phyloP scores from a whole-genome alignment of 164 flowering plant genomes.

The Macadamia integrifolia region DNA sequence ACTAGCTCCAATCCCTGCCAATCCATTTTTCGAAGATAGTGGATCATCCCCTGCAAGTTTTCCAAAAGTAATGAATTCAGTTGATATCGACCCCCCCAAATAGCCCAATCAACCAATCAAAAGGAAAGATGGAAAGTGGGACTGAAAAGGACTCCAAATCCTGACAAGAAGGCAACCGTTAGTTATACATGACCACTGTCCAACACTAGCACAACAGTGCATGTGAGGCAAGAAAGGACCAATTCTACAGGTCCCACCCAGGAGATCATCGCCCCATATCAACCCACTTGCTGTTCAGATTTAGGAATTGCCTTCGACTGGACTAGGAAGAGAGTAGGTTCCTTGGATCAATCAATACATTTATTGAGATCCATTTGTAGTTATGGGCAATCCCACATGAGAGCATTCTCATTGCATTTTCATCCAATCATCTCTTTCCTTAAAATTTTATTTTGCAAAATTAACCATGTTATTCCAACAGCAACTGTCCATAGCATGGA shows the following conservation, averaged over 20 bases:
- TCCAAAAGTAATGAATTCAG: neutral
- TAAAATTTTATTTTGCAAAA: too few species aligned
- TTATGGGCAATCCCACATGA: too few species aligned
- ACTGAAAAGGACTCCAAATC: neutral
- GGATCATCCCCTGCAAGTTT: slow-evolving; percentile 36
- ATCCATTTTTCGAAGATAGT: slow-evolving; percentile 22
- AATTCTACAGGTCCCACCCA: too few species aligned
- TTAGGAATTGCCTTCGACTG: too few species aligned
- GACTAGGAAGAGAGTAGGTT: too few species aligned
- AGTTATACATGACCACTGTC: neutral
- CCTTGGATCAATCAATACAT: too few species aligned
- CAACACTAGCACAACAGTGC: neutral
- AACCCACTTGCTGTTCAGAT: neutral
- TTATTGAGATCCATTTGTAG: too few species aligned
- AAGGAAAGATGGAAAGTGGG: neutral
- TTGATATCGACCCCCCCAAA: neutral
- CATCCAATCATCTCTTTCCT: neutral
- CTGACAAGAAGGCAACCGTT: neutral
- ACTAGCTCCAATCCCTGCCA: slow-evolving; percentile 23
- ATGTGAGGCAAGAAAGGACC: too few species aligned
- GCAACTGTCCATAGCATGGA: too few species aligned
- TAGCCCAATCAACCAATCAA: neutral
- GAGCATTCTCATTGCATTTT: too few species aligned
- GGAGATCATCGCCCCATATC: too few species aligned
- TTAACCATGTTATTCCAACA: too few species aligned